Evolutionary conservation across 345 rosid species (phyloP).

Genomic region (Adansonia digitata): DNA sequence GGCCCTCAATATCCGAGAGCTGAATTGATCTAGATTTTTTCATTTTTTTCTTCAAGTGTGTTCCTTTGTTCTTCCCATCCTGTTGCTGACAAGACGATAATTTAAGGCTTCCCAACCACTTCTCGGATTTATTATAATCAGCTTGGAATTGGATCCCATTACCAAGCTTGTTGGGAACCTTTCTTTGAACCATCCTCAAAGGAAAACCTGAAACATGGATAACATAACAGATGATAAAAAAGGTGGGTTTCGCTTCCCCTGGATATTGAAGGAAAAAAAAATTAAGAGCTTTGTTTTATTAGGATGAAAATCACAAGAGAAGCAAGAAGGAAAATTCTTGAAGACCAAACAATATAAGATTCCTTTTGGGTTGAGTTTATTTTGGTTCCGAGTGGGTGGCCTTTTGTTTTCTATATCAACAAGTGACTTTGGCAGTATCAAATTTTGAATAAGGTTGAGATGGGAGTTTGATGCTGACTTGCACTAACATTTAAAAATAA

Average conservation of each 20-base stretch:
- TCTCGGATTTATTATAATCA: constrained; percentile 24
- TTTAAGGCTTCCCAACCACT: constrained; percentile 12
- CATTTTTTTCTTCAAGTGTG: constrained; percentile 72
- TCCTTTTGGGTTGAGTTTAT: no score
- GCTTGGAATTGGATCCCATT: no score
- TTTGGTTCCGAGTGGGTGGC: no score
- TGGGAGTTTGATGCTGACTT: constrained; percentile 27
- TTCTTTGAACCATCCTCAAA: constrained; percentile 78
- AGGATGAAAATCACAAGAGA: no score
- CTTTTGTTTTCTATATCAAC: no score
- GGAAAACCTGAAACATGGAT: constrained; percentile 27
- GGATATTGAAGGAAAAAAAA: constrained; percentile 9
- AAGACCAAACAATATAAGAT: constrained; percentile 12
- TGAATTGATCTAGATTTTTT: constrained; percentile 63
- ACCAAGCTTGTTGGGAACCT: constrained; percentile 48
- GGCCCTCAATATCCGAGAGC: constrained; percentile 38
- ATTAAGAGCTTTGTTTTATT: constrained; percentile 6
- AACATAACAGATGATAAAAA: background rate
- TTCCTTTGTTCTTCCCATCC: constrained; percentile 60
- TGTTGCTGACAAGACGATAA: constrained; percentile 39
- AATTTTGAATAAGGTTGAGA: constrained; percentile 29
- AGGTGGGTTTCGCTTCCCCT: constrained; percentile 17
- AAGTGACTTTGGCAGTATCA: background rate
- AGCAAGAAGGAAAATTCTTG: constrained; percentile 1
- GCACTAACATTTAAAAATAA: constrained; percentile 13